Evolutionary conservation across 306 rosid genomes (phyloP).

Genomic region (Prinsepia uniflora): DNA sequence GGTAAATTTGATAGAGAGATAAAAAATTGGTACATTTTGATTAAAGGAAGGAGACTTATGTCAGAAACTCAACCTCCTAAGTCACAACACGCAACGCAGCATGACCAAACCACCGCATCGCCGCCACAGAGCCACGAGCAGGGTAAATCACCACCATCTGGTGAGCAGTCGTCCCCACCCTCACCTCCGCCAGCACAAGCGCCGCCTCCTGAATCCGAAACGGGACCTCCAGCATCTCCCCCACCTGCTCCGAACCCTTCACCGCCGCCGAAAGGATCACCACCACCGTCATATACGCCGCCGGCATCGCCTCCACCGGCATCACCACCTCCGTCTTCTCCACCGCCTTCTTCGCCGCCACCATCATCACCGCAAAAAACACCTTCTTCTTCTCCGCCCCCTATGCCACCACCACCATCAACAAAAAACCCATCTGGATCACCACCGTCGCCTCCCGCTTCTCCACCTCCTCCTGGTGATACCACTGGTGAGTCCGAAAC

Average conservation of each 20-base stretch:
- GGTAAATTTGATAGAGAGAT: not conserved
- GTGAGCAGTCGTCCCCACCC: not conserved
- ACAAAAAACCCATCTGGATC: conserved; percentile 21
- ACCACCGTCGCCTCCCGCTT: conserved; percentile 21
- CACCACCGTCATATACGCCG: conserved; percentile 9
- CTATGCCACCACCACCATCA: not conserved
- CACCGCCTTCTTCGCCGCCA: conserved; percentile 6
- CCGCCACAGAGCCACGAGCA: not conserved
- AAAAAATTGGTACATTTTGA: not conserved
- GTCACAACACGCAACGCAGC: not conserved
- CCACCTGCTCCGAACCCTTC: conserved; percentile 3
- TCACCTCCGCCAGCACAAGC: conserved; percentile 1
- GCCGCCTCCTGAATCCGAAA: not conserved
- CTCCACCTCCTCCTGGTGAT: conserved; percentile 6
- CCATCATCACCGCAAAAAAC: conserved; percentile 10
- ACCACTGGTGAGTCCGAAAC: not conserved
- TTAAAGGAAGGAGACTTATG: conserved; percentile 12
- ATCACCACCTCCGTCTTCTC: conserved; percentile 14
- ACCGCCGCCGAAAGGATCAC: conserved; percentile 1
- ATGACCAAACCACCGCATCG: not conserved
- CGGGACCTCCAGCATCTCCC: conserved; percentile 1
- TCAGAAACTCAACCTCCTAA: not conserved
- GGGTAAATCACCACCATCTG: not conserved
- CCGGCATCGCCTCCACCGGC: not conserved
- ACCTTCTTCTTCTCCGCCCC: conserved; percentile 23